Conservation (phyloP, 345 rosid genomes). For the Hibiscus syriacus region DNA sequence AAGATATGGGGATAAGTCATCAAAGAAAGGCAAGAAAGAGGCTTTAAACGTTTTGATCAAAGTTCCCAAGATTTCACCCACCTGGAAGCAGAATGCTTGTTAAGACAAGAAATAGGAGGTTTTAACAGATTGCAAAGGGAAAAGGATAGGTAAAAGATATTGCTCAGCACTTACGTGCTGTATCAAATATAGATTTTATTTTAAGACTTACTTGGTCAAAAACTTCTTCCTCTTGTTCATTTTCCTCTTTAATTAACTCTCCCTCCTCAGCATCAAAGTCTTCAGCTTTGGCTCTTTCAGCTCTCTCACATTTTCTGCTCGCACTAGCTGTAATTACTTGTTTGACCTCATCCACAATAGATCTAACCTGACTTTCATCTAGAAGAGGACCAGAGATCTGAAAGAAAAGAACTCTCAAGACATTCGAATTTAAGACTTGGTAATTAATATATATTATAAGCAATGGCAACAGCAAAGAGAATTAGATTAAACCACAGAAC, state of each 20-base stretch:
- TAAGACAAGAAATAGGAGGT: constrained; percentile 3
- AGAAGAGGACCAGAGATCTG: constrained; percentile 81
- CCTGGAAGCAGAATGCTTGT: constrained; percentile 34
- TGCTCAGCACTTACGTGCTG: background rate
- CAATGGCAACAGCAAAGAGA: background rate
- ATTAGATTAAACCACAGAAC: background rate
- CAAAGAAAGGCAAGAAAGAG: constrained; percentile 86
- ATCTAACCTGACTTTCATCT: no score
- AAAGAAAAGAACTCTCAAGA: constrained; percentile 13
- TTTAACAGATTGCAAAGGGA: background rate
- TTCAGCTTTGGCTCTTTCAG: no score
- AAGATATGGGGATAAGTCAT: constrained; percentile 87
- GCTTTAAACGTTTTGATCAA: constrained; percentile 88
- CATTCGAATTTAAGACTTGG: constrained; percentile 1
- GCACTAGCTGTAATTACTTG: constrained; percentile 93
- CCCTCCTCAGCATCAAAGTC: no score
- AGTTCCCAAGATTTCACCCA: constrained; percentile 92
- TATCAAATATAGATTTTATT: no score
- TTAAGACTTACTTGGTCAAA: no score
- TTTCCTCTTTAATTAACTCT: no score
- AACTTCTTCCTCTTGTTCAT: no score
- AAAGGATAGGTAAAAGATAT: background rate
- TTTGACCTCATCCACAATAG: constrained; percentile 86
- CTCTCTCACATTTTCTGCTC: constrained; percentile 72
- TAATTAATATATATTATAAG: background rate